Base-by-base conservation (phyloP, 768 basidiomycete species). In the Tylopilus cervinicoccineus region DNA sequence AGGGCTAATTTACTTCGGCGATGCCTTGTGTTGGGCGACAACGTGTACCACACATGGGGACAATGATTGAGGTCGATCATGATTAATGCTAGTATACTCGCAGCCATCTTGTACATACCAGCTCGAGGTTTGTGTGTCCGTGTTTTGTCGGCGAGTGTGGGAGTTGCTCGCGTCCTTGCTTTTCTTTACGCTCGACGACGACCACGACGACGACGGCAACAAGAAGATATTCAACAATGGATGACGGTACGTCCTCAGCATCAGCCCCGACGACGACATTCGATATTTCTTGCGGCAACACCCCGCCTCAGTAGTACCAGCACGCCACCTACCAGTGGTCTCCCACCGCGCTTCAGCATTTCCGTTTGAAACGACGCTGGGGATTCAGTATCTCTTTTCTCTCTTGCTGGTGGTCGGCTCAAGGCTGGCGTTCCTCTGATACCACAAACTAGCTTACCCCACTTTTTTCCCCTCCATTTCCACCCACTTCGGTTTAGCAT, bases 241-340 rank as follows among this genome's bases (percentile, higher is more conserved):
- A 76, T 76, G 76, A 86, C 82, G 84, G 84, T 86, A 86, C 84
- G 84, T 86, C 73, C 66, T 77, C 84, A 85, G 76, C 84, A 83
- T 83, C 81, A 78, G 73, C 81, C 72, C 74, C 83, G 75, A 71
- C 82, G 69, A 72, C 83, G 66, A 68, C 70, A 62, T 67, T 71
- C 69, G 65, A 58, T 65, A 51, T 70, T 62, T 67, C 72, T 67
- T 71, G 70, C 62, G 68, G 65, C 67, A 56, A 64, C 59, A 52
- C 44, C 54, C 55, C 65, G 53, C 65, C 57, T 50, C 63, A 56
- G 63, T 63, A 56, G 60, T 66, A 53, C 52, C 65, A 66, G 47
- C 63, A 57, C 59, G 39, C 55, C 58, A 37, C 51, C n/a, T 32
- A 46, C 58, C 53, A 49, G 59, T 67, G 64, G 59, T 45, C 61